Evolutionary conservation across 2,329 filamentous ascomycete genomes (phyloP).

Genomic region (Colletotrichum trifolii): DNA sequence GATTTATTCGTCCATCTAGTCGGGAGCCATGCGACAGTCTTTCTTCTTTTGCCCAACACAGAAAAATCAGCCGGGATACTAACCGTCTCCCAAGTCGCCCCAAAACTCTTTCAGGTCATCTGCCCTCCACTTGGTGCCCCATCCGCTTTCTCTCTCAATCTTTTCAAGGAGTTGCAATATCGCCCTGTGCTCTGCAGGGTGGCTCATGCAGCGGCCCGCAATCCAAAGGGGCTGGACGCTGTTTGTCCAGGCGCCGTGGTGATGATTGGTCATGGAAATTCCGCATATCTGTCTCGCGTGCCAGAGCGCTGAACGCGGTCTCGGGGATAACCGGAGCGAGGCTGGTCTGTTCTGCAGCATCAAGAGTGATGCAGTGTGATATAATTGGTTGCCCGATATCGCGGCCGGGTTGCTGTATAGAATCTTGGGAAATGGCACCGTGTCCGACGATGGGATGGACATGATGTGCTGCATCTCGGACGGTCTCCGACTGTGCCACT

Average conservation of each 20-base stretch:
- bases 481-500: constrained; percentile 60
- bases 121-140: constrained; percentile 64
- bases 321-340: constrained; percentile 33
- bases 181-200: constrained; percentile 54
- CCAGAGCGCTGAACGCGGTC: constrained; percentile 58
- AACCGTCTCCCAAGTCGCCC: constrained; percentile 42
- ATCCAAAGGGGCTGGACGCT: constrained; percentile 69
- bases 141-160: constrained; percentile 64
- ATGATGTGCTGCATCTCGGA: constrained; percentile 58
- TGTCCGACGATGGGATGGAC: constrained; percentile 46
- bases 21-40: not conserved
- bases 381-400: constrained; percentile 67
- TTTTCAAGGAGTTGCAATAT: constrained; percentile 57
- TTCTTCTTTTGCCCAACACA: constrained; percentile 12
- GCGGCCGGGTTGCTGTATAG: constrained; percentile 65
- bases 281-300: constrained; percentile 67
- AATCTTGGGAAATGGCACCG: constrained; percentile 60
- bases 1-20: constrained; percentile 10
- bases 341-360: constrained; percentile 58
- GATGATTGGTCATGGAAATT: constrained; percentile 66
- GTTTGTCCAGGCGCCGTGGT: constrained; percentile 67
- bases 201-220: constrained; percentile 64
- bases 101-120: constrained; percentile 58
- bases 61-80: constrained; percentile 32
- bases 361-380: constrained; percentile 66